Evolutionary conservation across 2,329 filamentous ascomycete species (phyloP), one percentile per base, ranked within the genome.

Genomic region (Pseudogymnoascus sp.): DNA sequence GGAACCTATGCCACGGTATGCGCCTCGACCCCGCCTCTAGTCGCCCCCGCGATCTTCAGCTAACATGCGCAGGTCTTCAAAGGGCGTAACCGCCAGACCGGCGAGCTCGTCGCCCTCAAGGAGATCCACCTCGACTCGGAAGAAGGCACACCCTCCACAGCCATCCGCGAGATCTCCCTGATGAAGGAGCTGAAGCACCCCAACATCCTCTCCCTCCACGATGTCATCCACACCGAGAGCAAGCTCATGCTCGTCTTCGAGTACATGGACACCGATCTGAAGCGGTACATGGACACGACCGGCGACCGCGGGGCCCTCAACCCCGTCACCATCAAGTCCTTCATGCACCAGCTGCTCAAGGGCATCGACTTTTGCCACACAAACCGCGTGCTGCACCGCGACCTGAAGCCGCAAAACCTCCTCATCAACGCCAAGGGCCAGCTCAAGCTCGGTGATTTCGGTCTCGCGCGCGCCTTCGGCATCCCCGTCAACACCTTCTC

Each of bases 121-220:
- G 95, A 99, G 78, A 99, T 99, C 71, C 95, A 99, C 75, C 90
- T 99, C 67, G 95, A 99, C 77, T 96, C 91, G 60, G 95, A 99
- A 80, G 95, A 99, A 80, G 95, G 95, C 70, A 99, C 95, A 0
- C 95, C 95, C 3, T 96, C 90, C 61, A 99, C 95, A 0, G 95
- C 95, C 57, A 99, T 99, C 75, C 91, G 95, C 72, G 95, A 99
- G 77, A 99, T 99, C 72, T 97, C 93, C 1, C 83, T 99, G 64
- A 97, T 99, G 95, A 99, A 99, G 78, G 95, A 99, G 78, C 84
- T 99, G 69, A 97, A 97, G 78, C 95, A 99, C 77, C 93, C 97
- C 76, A 97, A 97, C 74, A 97, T 99, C 69, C 93, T 99, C 71
- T 91, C 89, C 65, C 87, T 99, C 4, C 91, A 97, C 82, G 95